A percentile compares a stretch with the other conserved stretches of the same genome.
These are phyloP conservation scores for Euclidium syriacum DNA, from an alignment of 345 rosid genomes.

Conservation along the genomic window DNA sequence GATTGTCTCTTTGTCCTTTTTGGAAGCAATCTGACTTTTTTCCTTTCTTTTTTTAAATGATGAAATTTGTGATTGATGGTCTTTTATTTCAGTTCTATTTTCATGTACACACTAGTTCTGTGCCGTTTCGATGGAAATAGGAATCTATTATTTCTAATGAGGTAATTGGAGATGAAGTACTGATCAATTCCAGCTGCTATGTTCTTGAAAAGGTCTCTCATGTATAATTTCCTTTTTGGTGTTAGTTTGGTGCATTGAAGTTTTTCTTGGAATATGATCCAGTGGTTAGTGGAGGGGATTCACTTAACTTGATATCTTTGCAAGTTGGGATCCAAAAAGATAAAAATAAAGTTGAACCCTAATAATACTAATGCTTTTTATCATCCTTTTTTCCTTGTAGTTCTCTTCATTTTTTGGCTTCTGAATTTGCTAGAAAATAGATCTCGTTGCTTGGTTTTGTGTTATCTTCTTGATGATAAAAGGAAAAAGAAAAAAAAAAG, in stretches of 20 bases:
- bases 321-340: too few relatives aligned
- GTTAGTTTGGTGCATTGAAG: constrained; percentile 15
- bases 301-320: too few relatives aligned
- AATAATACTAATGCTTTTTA: too few relatives aligned
- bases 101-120: constrained; percentile 1
- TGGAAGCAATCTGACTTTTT: background rate
- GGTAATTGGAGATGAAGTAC: constrained; percentile 10
- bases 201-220: constrained; percentile 9
- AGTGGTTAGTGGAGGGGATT: background rate
- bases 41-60: too few relatives aligned
- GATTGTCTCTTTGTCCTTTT: constrained; percentile 6
- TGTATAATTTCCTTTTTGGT: constrained; percentile 22
- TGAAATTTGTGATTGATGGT: background rate
- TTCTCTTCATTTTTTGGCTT: background rate
- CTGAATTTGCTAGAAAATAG: background rate
- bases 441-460: background rate
- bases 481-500: too few relatives aligned
- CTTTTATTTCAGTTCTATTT: constrained; percentile 1
- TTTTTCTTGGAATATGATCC: constrained; percentile 6
- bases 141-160: background rate
- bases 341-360: too few relatives aligned
- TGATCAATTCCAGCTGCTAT: constrained; percentile 19
- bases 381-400: too few relatives aligned
- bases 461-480: too few relatives aligned
- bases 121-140: background rate